A percentile compares a stretch with the other conserved stretches of the same genome.
Conservation (phyloP, 73 alveolate species). For the Uronychia binucleata region DNA sequence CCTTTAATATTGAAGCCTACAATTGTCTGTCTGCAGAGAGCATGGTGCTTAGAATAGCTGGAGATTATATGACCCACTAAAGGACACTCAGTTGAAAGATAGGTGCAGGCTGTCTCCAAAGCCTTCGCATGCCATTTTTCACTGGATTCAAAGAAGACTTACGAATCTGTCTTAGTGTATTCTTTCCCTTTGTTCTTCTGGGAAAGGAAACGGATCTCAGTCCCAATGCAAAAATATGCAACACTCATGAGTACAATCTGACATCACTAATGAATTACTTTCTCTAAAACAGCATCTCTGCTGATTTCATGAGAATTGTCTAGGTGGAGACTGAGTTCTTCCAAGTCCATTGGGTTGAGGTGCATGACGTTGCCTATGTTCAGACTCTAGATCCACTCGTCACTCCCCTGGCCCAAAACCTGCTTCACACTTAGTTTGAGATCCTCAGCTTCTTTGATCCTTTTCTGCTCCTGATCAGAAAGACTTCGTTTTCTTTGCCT, state of each 20-base stretch:
- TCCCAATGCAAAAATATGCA: constrained; percentile 89
- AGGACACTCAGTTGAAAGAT: constrained; percentile 65
- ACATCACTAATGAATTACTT: constrained; percentile 1
- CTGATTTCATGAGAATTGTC: constrained; percentile 83
- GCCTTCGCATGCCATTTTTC: constrained; percentile 76
- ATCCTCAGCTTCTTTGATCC: constrained; percentile 18
- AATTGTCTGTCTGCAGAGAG: constrained; percentile 34
- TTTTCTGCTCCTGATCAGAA: constrained; percentile 37
- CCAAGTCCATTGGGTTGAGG: constrained; percentile 79
- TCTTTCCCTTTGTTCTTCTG: not conserved
- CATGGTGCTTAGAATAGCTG: constrained; percentile 62
- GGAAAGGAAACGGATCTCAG: constrained; percentile 85
- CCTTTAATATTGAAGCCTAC: not conserved
- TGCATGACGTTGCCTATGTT: constrained; percentile 94
- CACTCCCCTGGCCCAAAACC: constrained; percentile 65
- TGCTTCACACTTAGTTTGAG: constrained; percentile 53
- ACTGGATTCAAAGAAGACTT: not conserved
- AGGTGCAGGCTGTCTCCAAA: constrained; percentile 44
- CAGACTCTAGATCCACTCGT: constrained; percentile 89
- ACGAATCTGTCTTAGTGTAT: constrained; percentile 11
- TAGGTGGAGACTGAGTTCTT: constrained; percentile 72
- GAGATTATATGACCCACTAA: constrained; percentile 53
- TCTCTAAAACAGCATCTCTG: constrained; percentile 93
- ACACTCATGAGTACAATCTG: constrained; percentile 80
- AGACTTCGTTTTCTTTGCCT: not conserved